Evolutionary conservation across 345 rosid species (phyloP), one percentile per base, ranked within the genome.

Genomic region (Corchorus olitorius): DNA sequence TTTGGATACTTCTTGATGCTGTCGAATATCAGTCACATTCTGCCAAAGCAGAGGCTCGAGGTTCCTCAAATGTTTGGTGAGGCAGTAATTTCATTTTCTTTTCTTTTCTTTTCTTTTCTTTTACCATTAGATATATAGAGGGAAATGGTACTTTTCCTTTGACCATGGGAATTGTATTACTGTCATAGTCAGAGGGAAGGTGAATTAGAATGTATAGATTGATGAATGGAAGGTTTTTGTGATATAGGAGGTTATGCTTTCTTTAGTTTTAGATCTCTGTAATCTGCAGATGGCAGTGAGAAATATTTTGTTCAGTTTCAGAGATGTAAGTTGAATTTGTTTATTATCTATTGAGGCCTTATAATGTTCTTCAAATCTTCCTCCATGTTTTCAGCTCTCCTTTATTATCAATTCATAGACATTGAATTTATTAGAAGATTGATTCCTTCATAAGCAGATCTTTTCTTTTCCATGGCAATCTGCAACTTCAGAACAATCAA

Each of bases 151-250:
- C 45, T 55, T 27, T 27, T 27, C 53, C 52, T 22, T 54, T 16
- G 61, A n/a, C 64, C 56, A 9, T 55, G 62, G 64, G 59, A 74
- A 34, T 78, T 64, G 78, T 43, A 37, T 72, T 16, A 43, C 53
- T 53, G 56, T 54, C 64, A 5, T 17, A 22, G n/a, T 50, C 61
- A 48, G 61, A 35, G 17, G 60, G 53, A 46, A 49, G 63, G 4
- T 22, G 70, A 46, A 60, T 54, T 61, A 49, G 52, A 52, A 58
- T 85, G 90, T 87, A 85, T 82, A 87, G 88, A 81, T 82, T 79
- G 77, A 80, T 63, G 65, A 27, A 68, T 78, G 69, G 61, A 49
- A 74, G n/a, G 56, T 11, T 41, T 41, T 62, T 74, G 75, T 59
- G 77, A 64, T 69, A 73, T 72, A 77, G 63, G 72, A 78, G 75